These are phyloP conservation scores for Debaryomyces psychrophilus DNA, from an alignment of 1,139 yeast species.

Conservation along the genomic window DNA sequence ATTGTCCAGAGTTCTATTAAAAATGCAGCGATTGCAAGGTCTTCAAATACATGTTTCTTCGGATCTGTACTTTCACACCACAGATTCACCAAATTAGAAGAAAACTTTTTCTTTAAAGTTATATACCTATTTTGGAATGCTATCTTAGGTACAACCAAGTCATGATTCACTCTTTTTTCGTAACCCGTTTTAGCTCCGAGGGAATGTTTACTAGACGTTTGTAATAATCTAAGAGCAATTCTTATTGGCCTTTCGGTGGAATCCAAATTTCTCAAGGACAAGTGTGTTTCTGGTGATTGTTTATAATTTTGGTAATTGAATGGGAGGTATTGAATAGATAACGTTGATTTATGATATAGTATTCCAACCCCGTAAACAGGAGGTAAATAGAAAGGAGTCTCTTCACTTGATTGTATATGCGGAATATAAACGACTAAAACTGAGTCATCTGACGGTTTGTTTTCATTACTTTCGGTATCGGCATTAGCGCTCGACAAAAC, in stretches of 20 bases:
- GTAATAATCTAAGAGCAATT: constrained; percentile 77
- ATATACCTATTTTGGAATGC: constrained; percentile 84
- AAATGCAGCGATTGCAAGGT: constrained; percentile 93
- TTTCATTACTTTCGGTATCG: constrained; percentile 1
- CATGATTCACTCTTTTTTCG: constrained; percentile 86
- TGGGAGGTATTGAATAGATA: constrained; percentile 84
- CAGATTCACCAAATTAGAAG: constrained; percentile 70
- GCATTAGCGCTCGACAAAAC: constrained; percentile 33
- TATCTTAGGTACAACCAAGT: constrained; percentile 79
- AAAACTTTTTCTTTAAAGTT: constrained; percentile 78
- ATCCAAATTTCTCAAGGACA: constrained; percentile 36
- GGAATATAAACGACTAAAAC: constrained; percentile 75
- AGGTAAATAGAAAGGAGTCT: constrained; percentile 87
- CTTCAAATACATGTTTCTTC: constrained; percentile 94
- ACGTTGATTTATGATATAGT: constrained; percentile 48
- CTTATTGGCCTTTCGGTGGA: constrained; percentile 68
- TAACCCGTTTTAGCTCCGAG: constrained; percentile 83
- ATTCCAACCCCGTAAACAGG: constrained; percentile 82
- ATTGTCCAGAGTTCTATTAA: constrained; percentile 83
- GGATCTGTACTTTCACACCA: constrained; percentile 97
- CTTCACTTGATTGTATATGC: constrained; percentile 61
- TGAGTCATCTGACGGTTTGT: constrained; percentile 32
- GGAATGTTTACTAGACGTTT: constrained; percentile 83
- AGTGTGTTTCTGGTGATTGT: constrained; percentile 9
- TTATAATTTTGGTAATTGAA: constrained; percentile 41